Base-by-base conservation (phyloP, 805 yeast genomes). In the Kluyveromyces nonfermentans region DNA sequence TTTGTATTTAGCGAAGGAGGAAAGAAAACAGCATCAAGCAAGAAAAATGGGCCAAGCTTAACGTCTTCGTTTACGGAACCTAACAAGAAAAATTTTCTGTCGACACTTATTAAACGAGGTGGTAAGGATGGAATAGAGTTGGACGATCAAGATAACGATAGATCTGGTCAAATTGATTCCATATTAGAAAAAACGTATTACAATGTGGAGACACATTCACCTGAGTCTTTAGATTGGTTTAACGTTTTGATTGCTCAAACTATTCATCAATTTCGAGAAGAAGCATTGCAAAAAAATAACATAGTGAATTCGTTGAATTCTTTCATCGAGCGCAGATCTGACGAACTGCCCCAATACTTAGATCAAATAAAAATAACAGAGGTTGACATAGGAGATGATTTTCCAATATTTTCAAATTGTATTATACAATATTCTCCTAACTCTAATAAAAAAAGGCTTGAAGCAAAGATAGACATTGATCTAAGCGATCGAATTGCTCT, bases 201-300 rank as follows among this genome's bases (percentile, higher is more conserved):
- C 63, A 85, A 93, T 56, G 97, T 93, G 1, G 79, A 80, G 37
- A 80, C 78, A 20, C 98, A 93, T 60, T 72, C 80, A 15, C 76
- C 97, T 0, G 98, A 93, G 66, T 83, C 96, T 0, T 67, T 93
- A 47, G 98, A 93, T 61, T 93, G 98, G 98, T 87, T 93, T 62
- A 93, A 90, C 51, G 97, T 93, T 1, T 69, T 93, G 32, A 74
- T 93, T 16, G 98, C 97, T 0, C 97, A 93, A 60, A 80, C 88
- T 7, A 79, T 93, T 20, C 77, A 85, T 28, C 95, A 89, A 50
- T 73, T 88, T 48, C 74, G 98, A 45, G 74, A 80, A n/a, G 97
- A 93, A 59, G 97, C 97, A 0, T 65, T 86, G 45, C 71, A 75
- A 35, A 79, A 88, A 40, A 93, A 93, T 59, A 88, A 87, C 59